These are phyloP conservation scores for Vitis labrusca DNA, from an alignment of 164 flowering plant genomes.

Conservation along the genomic window DNA sequence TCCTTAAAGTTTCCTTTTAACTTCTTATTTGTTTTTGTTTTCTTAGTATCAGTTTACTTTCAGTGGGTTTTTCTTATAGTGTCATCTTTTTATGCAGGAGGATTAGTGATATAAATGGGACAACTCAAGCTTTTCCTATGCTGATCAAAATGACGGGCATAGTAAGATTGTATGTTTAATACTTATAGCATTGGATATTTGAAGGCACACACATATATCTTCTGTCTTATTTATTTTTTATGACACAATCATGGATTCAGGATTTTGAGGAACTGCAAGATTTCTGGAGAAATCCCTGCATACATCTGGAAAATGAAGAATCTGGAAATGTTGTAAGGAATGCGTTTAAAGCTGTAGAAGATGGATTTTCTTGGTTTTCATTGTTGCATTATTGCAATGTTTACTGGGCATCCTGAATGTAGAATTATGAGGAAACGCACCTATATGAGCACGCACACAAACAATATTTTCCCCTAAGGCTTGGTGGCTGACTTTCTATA, in stretches of 20 bases:
- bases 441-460: too few species aligned
- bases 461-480: too few species aligned
- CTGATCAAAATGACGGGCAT: slow-evolving; percentile 38
- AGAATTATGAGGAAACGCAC: too few species aligned
- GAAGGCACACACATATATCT: neutral
- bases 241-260: slow-evolving; percentile 6
- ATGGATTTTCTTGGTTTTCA: too few species aligned
- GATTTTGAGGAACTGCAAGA: slow-evolving; percentile 20
- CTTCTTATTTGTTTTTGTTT: neutral
- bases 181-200: neutral
- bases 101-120: slow-evolving; percentile 61
- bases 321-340: slow-evolving; percentile 17
- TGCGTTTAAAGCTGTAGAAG: neutral
- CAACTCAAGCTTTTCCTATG: slow-evolving; percentile 44
- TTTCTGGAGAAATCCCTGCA: slow-evolving; percentile 18
- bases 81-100: slow-evolving; percentile 45
- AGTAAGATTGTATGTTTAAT: slow-evolving; percentile 47
- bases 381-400: too few species aligned
- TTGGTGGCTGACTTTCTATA: too few species aligned
- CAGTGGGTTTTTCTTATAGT: neutral
- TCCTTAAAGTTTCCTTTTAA: neutral
- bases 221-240: neutral
- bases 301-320: slow-evolving; percentile 16
- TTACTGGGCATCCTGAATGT: too few species aligned
- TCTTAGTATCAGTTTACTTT: neutral